Evolutionary conservation across 768 basidiomycete species (phyloP).

Genomic region (Suillus decipiens): DNA sequence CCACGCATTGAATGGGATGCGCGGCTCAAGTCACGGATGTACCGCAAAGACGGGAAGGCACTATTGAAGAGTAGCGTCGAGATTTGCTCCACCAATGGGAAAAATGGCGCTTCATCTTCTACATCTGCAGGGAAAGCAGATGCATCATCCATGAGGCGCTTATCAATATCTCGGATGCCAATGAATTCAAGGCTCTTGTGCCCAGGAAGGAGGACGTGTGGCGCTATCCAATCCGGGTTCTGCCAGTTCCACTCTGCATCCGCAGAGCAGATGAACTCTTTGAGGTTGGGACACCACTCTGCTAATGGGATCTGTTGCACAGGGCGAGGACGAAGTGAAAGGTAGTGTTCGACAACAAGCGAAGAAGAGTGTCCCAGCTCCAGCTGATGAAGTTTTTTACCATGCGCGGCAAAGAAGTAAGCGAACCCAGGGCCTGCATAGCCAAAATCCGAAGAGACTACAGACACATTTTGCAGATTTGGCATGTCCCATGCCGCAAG

Average conservation of each 20-base stretch:
- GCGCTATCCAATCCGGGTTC: constrained; percentile 78
- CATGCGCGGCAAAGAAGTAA: constrained; percentile 67
- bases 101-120: constrained; percentile 53
- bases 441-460: constrained; percentile 69
- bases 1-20: constrained; percentile 56
- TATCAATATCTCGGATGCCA: constrained; percentile 71
- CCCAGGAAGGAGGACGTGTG: constrained; percentile 66
- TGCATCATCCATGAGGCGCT: constrained; percentile 52
- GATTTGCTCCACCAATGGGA: constrained; percentile 66
- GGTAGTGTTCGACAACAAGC: constrained; percentile 66
- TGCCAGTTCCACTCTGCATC: constrained; percentile 85
- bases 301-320: constrained; percentile 50
- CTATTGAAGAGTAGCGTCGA: constrained; percentile 54
- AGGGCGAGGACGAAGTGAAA: constrained; percentile 46
- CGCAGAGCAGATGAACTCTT: constrained; percentile 71
- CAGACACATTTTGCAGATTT: constrained; percentile 58
- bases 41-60: constrained; percentile 63
- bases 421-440: constrained; percentile 68
- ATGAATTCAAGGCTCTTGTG: constrained; percentile 66
- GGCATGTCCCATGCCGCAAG: constrained; percentile 72
- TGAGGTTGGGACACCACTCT: constrained; percentile 69
- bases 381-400: constrained; percentile 58
- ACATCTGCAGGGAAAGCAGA: constrained; percentile 33
- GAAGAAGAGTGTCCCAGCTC: constrained; percentile 75
- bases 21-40: constrained; percentile 65